Evolutionary conservation across 352 stramenopile species (phyloP).

Genomic region (Pythium aphanidermatum): DNA sequence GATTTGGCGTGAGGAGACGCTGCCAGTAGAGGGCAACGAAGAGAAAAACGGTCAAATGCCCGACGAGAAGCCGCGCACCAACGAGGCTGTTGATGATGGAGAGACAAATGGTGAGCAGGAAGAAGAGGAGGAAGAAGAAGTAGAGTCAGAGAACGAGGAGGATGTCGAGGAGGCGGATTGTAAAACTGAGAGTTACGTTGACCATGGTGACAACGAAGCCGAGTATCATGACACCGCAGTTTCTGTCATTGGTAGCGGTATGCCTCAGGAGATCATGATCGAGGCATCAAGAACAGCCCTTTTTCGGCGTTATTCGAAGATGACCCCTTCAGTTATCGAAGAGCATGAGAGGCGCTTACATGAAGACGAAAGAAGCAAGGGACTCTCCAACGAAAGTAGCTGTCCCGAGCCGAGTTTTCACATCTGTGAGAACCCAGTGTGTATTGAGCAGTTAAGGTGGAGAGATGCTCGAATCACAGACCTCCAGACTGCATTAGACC

Average conservation of each 20-base stretch:
- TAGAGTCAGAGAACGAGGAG: constrained; percentile 1
- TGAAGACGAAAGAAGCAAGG: constrained; percentile 3
- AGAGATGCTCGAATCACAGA: constrained; percentile 29
- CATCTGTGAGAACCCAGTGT: constrained; percentile 15
- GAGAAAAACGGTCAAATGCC: no score
- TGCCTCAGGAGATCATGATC: constrained; percentile 1
- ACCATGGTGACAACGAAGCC: constrained; percentile 11
- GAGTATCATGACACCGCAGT: constrained; percentile 1
- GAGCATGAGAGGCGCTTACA: constrained; percentile 14
- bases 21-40: no score
- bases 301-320: constrained; percentile 17
- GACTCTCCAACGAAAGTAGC: neutral
- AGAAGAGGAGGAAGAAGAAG: neutral
- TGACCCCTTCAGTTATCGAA: constrained; percentile 10
- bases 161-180: constrained; percentile 1
- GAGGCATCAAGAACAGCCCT: constrained; percentile 12
- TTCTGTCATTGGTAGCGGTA: neutral
- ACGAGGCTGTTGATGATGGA: neutral
- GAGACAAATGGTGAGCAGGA: neutral
- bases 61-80: no score
- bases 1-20: no score
- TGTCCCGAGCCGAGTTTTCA: constrained; percentile 8
- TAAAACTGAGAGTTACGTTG: neutral
- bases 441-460: constrained; percentile 22
- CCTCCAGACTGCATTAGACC: constrained; percentile 30